Evolutionary conservation across 306 rosid genomes (phyloP).

Genomic region (Quercus cerris): DNA sequence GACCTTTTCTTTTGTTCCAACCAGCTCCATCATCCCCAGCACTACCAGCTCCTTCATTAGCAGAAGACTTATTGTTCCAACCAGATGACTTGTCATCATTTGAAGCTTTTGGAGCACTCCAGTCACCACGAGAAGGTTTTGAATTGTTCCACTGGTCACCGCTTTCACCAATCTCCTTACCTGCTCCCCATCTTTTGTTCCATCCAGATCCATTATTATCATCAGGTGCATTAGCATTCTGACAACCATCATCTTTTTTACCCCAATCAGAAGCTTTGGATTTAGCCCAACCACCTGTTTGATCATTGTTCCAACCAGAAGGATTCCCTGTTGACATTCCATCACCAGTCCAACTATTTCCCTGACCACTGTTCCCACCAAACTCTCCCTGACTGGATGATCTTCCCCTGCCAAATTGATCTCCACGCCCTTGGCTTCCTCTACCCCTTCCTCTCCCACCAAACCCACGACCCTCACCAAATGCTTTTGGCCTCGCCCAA

Average conservation of each 20-base stretch:
- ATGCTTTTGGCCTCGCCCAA: not conserved
- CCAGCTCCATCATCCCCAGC: too few relatives aligned
- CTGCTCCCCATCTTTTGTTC: not conserved
- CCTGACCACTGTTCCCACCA: slow-evolving; percentile 3
- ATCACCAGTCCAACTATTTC: not conserved
- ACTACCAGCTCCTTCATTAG: too few relatives aligned
- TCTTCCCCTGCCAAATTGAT: slow-evolving; percentile 19
- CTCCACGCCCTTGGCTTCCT: slow-evolving; percentile 8
- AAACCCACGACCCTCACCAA: slow-evolving; percentile 13
- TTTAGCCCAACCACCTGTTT: not conserved
- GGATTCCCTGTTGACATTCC: not conserved
- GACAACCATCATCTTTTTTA: not conserved
- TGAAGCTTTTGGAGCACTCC: not conserved
- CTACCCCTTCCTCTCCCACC: slow-evolving; percentile 6
- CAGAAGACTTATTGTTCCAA: too few relatives aligned
- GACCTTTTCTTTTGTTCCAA: too few relatives aligned
- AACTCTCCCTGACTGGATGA: slow-evolving; percentile 2
- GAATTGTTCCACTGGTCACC: not conserved
- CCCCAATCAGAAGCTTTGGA: not conserved
- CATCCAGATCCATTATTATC: not conserved
- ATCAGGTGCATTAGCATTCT: not conserved
- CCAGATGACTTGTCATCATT: too few relatives aligned
- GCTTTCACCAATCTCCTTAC: not conserved
- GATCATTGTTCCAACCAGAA: not conserved
- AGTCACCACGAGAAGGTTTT: not conserved